Evolutionary conservation across 2,329 filamentous ascomycete genomes (phyloP).

Genomic region (Parascedosporium putredinis): DNA sequence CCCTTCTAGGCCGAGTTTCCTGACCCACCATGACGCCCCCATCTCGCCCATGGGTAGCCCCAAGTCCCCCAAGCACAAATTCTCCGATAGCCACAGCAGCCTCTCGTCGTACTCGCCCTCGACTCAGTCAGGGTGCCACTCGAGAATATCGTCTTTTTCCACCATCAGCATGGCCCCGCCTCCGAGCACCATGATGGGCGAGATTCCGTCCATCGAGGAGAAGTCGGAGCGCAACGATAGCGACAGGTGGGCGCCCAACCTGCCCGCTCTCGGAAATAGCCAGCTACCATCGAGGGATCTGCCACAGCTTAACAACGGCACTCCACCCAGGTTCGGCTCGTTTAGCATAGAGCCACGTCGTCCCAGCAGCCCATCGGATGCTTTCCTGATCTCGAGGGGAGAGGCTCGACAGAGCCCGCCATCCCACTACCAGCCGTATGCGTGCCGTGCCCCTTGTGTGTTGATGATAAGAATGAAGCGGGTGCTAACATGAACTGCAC

Average conservation of each 20-base stretch:
- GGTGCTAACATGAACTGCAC: no score
- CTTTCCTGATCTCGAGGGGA: conserved; percentile 15
- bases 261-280: background rate
- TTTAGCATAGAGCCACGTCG: conserved; percentile 10
- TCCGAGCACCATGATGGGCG: conserved; percentile 22
- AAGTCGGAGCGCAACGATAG: conserved; percentile 17
- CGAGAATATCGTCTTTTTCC: conserved; percentile 42
- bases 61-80: conserved; percentile 27
- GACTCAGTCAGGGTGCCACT: conserved; percentile 35
- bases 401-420: background rate
- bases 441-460: no score
- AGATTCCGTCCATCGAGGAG: conserved; percentile 27
- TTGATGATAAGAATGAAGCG: no score
- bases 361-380: conserved; percentile 16
- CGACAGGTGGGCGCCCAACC: background rate
- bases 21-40: conserved; percentile 16
- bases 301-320: background rate
- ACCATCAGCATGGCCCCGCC: conserved; percentile 33
- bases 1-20: conserved; percentile 12
- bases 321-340: background rate
- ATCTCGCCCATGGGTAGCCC: conserved; percentile 19
- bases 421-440: no score
- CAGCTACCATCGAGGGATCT: background rate
- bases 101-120: conserved; percentile 39
- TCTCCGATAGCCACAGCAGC: conserved; percentile 42